Evolutionary conservation across 768 basidiomycete genomes (phyloP), one percentile per base, ranked within the genome.

Genomic region (Trametes sanguinea): DNA sequence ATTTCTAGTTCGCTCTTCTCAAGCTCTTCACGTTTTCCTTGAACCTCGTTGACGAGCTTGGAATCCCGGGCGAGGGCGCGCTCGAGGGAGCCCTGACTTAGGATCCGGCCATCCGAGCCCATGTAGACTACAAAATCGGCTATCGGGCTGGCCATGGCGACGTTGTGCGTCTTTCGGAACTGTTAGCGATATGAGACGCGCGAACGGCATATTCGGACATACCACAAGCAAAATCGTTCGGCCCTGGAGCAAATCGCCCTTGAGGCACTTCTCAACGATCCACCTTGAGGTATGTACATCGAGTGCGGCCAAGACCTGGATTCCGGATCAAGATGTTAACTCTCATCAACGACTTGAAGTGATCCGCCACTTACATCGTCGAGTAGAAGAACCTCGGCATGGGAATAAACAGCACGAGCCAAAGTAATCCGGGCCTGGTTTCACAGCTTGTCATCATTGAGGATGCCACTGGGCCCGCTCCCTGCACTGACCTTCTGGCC

Each of bases 41-140:
- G n/a, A 2, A 71, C 35, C 40, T 77, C 72, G 14, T 59, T 48
- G 3, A 62, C 73, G 44, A 76, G 69, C 32, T 54, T 73, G 43
- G 69, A 66, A 65, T 81, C 76, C 16, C 73, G 72, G 2, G 71
- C 71, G 30, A 87, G 72, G 0, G 76, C 77, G 3, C 78, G 79
- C 0, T 78, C 76, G 5, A 83, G 71, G 27, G 82, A 74, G 3
- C 81, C 83, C 60, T 80, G 77, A 45, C 78, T 76, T 10, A 72
- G 67, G 13, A 85, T 74, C 0, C 78, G 76, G 0, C 87, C 87
- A 60, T 87, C 81, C 4, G 65, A 57, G 39, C 78, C 77, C 35
- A 88, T 63, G 3, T 82, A 80, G 9, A 88, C 78, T 3, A 85
- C 80, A 58, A 81, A 82, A 16, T 79, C 76, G 6, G 85, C 83